A percentile compares a stretch with the other conserved stretches of the same genome.
Evolutionary conservation across 345 rosid genomes (phyloP).

Genomic region (Limnanthes douglasii): DNA sequence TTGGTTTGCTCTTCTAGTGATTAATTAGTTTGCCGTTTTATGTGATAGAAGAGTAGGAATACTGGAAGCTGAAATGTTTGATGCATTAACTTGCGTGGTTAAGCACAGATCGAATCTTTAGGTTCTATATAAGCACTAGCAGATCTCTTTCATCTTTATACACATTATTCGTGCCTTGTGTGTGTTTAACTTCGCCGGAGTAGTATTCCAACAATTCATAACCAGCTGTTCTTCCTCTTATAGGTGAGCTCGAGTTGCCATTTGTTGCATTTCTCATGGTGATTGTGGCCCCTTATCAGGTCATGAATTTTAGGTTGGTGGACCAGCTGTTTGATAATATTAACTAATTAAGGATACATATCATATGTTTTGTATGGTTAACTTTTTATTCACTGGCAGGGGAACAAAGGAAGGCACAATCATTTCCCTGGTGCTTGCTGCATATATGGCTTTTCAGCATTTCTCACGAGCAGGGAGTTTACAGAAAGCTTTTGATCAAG

Average conservation of each 20-base stretch:
- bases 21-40: no score
- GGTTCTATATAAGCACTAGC: no score
- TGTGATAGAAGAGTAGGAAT: no score
- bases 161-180: no score
- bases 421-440: slow-evolving; percentile 38
- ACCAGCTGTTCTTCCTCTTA: slow-evolving; percentile 1
- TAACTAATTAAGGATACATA: no score
- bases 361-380: no score
- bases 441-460: slow-evolving; percentile 81
- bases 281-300: slow-evolving; percentile 61
- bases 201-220: neutral
- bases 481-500: slow-evolving; percentile 56
- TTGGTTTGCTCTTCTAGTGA: no score
- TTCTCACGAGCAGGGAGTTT: slow-evolving; percentile 58
- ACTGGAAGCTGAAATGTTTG: no score
- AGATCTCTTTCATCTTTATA: no score
- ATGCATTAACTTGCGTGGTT: no score
- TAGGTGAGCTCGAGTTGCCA: slow-evolving; percentile 92
- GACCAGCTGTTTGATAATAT: slow-evolving; percentile 3
- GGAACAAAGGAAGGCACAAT: slow-evolving; percentile 60
- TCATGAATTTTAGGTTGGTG: slow-evolving; percentile 43
- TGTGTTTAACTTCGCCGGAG: neutral
- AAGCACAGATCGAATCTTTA: no score
- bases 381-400: slow-evolving; percentile 29
- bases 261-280: slow-evolving; percentile 54